These are phyloP conservation scores for Hortaea werneckii DNA, from an alignment of 2,329 filamentous ascomycete species.

Conservation along the genomic window DNA sequence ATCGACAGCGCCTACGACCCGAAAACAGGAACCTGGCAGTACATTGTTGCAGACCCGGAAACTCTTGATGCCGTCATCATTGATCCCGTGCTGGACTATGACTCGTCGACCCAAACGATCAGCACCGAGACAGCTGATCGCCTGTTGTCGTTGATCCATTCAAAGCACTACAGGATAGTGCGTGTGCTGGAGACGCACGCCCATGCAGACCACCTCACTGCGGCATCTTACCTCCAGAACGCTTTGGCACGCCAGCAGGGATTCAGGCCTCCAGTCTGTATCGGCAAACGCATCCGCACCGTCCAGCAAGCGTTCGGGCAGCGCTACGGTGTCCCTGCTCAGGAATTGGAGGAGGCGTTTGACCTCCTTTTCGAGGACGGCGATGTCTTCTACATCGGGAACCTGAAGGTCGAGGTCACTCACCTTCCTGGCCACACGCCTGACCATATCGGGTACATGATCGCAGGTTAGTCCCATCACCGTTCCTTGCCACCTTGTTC, in stretches of 20 bases:
- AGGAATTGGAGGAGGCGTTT: slow-evolving; percentile 41
- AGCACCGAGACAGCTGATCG: slow-evolving; percentile 44
- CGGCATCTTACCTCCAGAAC: slow-evolving; percentile 43
- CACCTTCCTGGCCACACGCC: slow-evolving; percentile 53
- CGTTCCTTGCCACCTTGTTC: too few species aligned
- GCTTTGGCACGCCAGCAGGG: too few species aligned
- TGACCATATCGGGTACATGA: slow-evolving; percentile 49
- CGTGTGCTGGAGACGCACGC: slow-evolving; percentile 53
- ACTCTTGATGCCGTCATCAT: slow-evolving; percentile 46
- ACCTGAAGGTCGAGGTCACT: slow-evolving; percentile 36
- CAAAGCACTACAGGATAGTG: slow-evolving; percentile 39
- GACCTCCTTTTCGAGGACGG: slow-evolving; percentile 45
- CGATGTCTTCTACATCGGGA: slow-evolving; percentile 43
- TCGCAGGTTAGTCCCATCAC: slow-evolving; percentile 32
- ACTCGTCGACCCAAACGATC: slow-evolving; percentile 27
- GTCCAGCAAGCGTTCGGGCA: too few species aligned
- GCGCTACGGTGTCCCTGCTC: slow-evolving; percentile 30
- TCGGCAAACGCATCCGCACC: too few species aligned
- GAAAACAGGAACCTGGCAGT: slow-evolving; percentile 48
- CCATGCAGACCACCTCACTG: slow-evolving; percentile 52
- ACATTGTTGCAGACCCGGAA: slow-evolving; percentile 46
- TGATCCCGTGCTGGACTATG: slow-evolving; percentile 51
- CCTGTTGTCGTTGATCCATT: slow-evolving; percentile 36
- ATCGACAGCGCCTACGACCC: too few species aligned
- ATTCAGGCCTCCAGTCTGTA: too few species aligned